Percentiles rank a stretch among this genome's conserved stretches.
Conservation (phyloP, 2,329 filamentous ascomycete species). For the Penicillium sp. region DNA sequence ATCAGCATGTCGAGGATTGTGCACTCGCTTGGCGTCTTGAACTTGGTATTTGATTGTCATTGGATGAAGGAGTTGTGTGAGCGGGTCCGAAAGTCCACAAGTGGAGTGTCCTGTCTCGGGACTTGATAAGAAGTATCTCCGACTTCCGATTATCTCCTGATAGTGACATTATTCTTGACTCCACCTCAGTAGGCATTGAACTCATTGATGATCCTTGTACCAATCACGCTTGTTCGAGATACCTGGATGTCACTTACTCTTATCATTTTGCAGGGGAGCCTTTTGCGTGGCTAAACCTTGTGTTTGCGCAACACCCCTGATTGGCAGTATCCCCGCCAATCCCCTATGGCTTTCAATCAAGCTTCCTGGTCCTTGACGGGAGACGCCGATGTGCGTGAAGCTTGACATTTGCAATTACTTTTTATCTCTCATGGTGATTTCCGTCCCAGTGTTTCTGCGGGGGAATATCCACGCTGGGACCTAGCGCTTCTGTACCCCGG, state of each 20-base stretch:
- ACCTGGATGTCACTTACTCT: background rate
- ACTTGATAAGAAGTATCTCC: background rate
- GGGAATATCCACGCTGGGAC: background rate
- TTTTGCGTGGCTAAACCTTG: background rate
- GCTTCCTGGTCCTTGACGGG: slow-evolving; percentile 9
- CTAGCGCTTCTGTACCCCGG: background rate
- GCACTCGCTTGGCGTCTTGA: slow-evolving; percentile 11
- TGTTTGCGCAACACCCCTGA: background rate
- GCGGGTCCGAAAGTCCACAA: background rate
- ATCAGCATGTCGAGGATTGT: slow-evolving; percentile 19
- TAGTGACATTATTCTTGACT: background rate
- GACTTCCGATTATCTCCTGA: background rate
- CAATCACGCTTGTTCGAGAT: background rate
- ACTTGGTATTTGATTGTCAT: background rate
- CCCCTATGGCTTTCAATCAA: background rate
- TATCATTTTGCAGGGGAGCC: background rate
- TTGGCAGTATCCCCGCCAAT: background rate
- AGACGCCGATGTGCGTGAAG: slow-evolving; percentile 18
- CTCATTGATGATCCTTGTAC: background rate
- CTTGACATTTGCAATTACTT: background rate
- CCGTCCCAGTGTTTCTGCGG: background rate
- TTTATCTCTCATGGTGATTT: background rate
- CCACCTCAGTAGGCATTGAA: too few relatives aligned
- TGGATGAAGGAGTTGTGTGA: slow-evolving; percentile 2
- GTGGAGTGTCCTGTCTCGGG: background rate